A percentile compares a stretch with the other conserved stretches of the same genome.
phyloP scores from a whole-genome alignment of 345 rosid species.

The Populus tremula region DNA sequence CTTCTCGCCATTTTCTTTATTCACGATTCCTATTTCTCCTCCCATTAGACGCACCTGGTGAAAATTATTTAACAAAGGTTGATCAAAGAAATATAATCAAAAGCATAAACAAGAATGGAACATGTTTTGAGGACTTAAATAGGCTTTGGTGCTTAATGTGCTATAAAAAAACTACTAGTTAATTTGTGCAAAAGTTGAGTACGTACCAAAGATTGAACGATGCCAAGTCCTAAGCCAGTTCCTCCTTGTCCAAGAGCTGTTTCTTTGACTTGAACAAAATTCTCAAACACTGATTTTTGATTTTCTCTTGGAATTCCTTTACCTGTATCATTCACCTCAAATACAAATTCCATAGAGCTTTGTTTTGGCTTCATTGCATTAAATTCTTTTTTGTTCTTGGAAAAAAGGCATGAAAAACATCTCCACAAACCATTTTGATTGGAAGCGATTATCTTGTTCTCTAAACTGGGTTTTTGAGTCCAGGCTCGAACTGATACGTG shows the following conservation, averaged over 20 bases:
- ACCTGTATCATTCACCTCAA: constrained; percentile 84
- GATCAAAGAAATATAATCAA: neutral
- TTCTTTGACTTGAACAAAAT: constrained; percentile 76
- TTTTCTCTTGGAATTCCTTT: constrained; percentile 73
- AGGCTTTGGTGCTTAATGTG: neutral
- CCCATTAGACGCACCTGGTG: constrained; percentile 75
- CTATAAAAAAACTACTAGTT: neutral
- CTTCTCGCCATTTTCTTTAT: constrained; percentile 50
- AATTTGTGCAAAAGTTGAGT: neutral
- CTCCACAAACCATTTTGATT: constrained; percentile 22
- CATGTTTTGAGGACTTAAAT: neutral
- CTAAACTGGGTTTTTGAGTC: constrained; percentile 48
- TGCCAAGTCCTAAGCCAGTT: constrained; percentile 86
- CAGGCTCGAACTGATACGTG: constrained; percentile 59
- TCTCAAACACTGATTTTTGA: constrained; percentile 63
- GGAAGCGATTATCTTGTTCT: constrained; percentile 31
- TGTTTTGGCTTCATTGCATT: constrained; percentile 24
- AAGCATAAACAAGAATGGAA: neutral
- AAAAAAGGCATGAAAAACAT: constrained; percentile 21
- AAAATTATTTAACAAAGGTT: neutral
- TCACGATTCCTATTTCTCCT: constrained; percentile 68
- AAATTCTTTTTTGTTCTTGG: constrained; percentile 22
- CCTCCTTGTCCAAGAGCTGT: constrained; percentile 57
- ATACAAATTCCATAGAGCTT: constrained; percentile 42
- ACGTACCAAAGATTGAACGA: constrained; percentile 79